phyloP scores from a whole-genome alignment of 768 basidiomycete genomes.

The Boletus fagicola region DNA sequence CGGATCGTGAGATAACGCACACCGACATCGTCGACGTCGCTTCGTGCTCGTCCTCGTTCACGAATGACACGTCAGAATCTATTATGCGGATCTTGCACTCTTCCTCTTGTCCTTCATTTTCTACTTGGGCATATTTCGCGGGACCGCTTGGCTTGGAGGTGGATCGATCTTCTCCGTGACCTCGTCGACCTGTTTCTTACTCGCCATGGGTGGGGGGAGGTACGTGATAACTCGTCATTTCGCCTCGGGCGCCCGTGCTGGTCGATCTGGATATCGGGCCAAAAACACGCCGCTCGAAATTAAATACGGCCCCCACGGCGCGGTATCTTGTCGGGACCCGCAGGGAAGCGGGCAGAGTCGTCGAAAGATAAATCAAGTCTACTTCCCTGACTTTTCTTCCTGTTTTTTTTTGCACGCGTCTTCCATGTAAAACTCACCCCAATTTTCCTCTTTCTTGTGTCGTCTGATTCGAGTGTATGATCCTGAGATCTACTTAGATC shows the following conservation, averaged over 20 bases:
- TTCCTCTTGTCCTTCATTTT: not conserved
- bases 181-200: not conserved
- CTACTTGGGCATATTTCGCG: not conserved
- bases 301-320: too few species aligned
- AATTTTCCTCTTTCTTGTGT: too few species aligned
- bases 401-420: too few species aligned
- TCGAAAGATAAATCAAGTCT: too few species aligned
- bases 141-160: not conserved
- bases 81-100: slow-evolving; percentile 6
- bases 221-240: slow-evolving; percentile 30
- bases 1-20: not conserved
- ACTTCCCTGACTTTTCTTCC: too few species aligned
- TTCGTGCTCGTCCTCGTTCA: slow-evolving; percentile 21
- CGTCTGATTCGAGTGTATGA: too few species aligned
- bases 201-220: slow-evolving; percentile 26
- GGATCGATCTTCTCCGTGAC: not conserved
- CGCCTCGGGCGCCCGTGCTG: not conserved
- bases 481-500: too few species aligned
- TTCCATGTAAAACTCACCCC: too few species aligned
- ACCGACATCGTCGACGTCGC: slow-evolving; percentile 22
- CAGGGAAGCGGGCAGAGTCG: too few species aligned
- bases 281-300: too few species aligned
- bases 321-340: too few species aligned
- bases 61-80: slow-evolving; percentile 31
- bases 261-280: too few species aligned